A percentile compares a stretch with the other conserved stretches of the same genome.
Conservation (phyloP, 176 grass and related monocot genomes). For the Musa troglodytarum region DNA sequence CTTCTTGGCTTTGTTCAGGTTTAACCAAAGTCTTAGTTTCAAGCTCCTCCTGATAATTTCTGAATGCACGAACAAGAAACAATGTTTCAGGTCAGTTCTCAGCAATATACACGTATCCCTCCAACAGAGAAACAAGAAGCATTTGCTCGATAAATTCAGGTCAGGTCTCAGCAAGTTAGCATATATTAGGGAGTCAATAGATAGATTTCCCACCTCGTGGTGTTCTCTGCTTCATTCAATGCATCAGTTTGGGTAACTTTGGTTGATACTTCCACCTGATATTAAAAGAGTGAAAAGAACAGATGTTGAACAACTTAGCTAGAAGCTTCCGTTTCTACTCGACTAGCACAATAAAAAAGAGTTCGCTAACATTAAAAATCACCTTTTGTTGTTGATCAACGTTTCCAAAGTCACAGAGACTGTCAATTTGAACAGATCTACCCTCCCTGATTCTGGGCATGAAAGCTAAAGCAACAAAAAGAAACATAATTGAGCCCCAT, state of each 20-base stretch:
- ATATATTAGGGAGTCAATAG: no score
- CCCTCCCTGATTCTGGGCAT: constrained; percentile 55
- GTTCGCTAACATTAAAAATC: background rate
- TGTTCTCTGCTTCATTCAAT: background rate
- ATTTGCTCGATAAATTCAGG: no score
- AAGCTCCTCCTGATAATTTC: background rate
- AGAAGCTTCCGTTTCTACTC: background rate
- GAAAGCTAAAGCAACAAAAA: constrained; percentile 37
- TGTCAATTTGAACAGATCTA: constrained; percentile 43
- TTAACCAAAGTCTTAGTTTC: background rate
- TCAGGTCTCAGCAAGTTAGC: no score
- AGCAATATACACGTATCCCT: background rate
- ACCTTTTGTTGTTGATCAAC: constrained; percentile 41
- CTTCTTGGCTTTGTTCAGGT: background rate
- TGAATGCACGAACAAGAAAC: background rate
- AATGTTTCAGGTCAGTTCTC: background rate
- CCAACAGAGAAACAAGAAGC: background rate
- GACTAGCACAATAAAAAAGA: background rate
- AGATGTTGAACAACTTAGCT: background rate
- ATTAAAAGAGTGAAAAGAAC: background rate
- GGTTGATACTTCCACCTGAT: background rate
- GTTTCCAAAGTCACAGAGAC: constrained; percentile 48
- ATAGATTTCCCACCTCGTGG: background rate
- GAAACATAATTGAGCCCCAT: background rate
- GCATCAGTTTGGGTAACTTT: background rate